phyloP scores from a whole-genome alignment of 257 asterid genomes.

The Eucommia ulmoides region DNA sequence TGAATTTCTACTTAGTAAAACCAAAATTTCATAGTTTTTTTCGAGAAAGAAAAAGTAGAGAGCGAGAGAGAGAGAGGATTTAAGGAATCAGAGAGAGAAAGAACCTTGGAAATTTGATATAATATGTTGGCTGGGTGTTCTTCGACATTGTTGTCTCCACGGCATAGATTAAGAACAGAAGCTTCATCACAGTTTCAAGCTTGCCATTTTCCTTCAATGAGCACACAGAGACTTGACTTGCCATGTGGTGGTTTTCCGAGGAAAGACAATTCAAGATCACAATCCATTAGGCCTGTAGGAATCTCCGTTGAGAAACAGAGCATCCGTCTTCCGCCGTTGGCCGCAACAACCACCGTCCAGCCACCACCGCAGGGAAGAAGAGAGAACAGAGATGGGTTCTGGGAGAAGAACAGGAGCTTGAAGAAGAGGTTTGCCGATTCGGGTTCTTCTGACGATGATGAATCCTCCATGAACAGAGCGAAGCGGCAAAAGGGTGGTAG shows the following conservation, averaged over 20 bases:
- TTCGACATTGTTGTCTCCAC: slow-evolving; percentile 81
- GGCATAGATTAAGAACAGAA: slow-evolving; percentile 91
- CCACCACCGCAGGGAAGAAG: slow-evolving; percentile 25
- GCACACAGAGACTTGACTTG: slow-evolving; percentile 88
- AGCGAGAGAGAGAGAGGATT: slow-evolving; percentile 13
- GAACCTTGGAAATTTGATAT: slow-evolving; percentile 15
- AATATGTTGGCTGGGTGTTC: slow-evolving; percentile 99
- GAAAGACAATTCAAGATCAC: slow-evolving; percentile 52
- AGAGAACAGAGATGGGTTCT: slow-evolving; percentile 34
- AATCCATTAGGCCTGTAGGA: slow-evolving; percentile 62
- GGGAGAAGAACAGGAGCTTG: slow-evolving; percentile 42
- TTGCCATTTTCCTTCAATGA: slow-evolving; percentile 86
- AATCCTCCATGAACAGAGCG: slow-evolving; percentile 26
- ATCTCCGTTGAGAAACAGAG: slow-evolving; percentile 63
- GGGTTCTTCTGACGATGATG: slow-evolving; percentile 44
- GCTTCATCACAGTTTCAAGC: slow-evolving; percentile 70
- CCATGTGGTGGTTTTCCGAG: slow-evolving; percentile 55
- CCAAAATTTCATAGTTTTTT: slow-evolving; percentile 10
- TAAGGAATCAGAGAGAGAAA: slow-evolving; percentile 35
- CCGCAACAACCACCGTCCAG: slow-evolving; percentile 23
- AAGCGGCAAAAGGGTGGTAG: slow-evolving; percentile 61
- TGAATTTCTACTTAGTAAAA: slow-evolving; percentile 14
- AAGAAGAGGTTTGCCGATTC: slow-evolving; percentile 68
- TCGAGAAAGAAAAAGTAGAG: slow-evolving; percentile 13
- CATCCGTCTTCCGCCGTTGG: slow-evolving; percentile 53